A percentile compares a stretch with the other conserved stretches of the same genome.
Evolutionary conservation across 2,329 filamentous ascomycete species (phyloP).

Genomic region (Penicillium hesseltinei): DNA sequence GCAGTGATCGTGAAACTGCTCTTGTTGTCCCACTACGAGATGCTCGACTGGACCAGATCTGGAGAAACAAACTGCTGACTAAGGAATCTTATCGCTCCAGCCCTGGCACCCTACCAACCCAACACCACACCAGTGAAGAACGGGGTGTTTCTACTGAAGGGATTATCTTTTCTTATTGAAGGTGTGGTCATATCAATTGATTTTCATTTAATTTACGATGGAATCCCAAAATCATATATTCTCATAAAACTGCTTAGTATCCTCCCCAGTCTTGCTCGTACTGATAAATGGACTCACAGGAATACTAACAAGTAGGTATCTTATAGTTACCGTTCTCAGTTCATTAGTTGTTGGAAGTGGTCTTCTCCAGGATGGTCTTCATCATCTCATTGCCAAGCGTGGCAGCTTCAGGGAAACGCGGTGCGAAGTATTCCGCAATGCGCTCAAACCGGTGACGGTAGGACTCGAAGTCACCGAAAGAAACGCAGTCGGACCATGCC

Average conservation of each 20-base stretch:
- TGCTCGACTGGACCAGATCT: slow-evolving; percentile 4
- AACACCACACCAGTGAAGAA: background rate
- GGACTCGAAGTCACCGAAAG: slow-evolving; percentile 85
- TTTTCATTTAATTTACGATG: background rate
- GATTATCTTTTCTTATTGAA: background rate
- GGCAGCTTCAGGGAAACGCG: slow-evolving; percentile 81
- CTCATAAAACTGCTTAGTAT: background rate
- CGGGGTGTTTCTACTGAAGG: background rate
- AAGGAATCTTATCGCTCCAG: slow-evolving; percentile 13
- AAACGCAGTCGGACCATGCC: slow-evolving; percentile 94
- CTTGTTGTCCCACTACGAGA: slow-evolving; percentile 4
- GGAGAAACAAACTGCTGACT: slow-evolving; percentile 23
- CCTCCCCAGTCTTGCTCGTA: background rate
- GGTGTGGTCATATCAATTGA: background rate
- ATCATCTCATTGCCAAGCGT: slow-evolving; percentile 96
- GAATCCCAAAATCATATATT: background rate
- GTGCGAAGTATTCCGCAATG: slow-evolving; percentile 89
- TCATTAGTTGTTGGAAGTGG: slow-evolving; percentile 33
- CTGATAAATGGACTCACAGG: background rate
- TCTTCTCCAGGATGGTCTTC: slow-evolving; percentile 85
- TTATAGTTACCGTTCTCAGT: background rate
- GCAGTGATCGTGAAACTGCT: slow-evolving; percentile 4
- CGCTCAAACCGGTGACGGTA: slow-evolving; percentile 88
- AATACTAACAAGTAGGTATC: background rate
- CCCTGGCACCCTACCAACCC: background rate